Conservation (phyloP, 768 basidiomycete genomes). For the Chalciporus sphaerocephalus region DNA sequence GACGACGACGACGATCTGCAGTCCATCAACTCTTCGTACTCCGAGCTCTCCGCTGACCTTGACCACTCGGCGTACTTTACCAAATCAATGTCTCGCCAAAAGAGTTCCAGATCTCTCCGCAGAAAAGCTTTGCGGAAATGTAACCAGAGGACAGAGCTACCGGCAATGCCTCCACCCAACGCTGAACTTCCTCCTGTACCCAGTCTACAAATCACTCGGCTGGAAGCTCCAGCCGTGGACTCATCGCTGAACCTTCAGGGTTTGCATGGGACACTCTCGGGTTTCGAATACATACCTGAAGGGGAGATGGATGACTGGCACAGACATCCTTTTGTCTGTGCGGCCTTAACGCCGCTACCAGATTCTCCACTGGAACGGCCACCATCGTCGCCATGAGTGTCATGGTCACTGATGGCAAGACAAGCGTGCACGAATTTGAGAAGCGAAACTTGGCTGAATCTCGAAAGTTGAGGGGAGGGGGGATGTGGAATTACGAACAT, state of each 20-base stretch:
- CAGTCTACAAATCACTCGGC: not conserved
- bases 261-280: constrained; percentile 11
- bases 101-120: constrained; percentile 2
- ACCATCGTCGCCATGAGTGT: not conserved
- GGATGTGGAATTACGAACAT: constrained; percentile 25
- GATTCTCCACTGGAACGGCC: constrained; percentile 15
- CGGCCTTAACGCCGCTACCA: constrained; percentile 13
- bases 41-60: constrained; percentile 21
- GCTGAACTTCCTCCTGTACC: constrained; percentile 14
- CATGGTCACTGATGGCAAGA: not conserved
- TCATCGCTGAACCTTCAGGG: constrained; percentile 7
- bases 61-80: constrained; percentile 10
- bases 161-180: constrained; percentile 18
- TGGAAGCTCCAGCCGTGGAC: constrained; percentile 2
- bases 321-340: constrained; percentile 23
- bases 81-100: constrained; percentile 2
- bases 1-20: constrained; percentile 1
- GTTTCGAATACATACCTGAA: constrained; percentile 10
- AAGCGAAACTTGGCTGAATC: constrained; percentile 10
- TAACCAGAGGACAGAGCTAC: not conserved
- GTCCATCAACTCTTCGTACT: constrained; percentile 19
- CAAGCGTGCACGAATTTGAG: constrained; percentile 22
- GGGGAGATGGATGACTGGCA: constrained; percentile 22
- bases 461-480: constrained; percentile 23
- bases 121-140: constrained; percentile 10